These are phyloP conservation scores for Botrytis tulipae DNA, from an alignment of 2,329 filamentous ascomycete genomes.

Conservation along the genomic window DNA sequence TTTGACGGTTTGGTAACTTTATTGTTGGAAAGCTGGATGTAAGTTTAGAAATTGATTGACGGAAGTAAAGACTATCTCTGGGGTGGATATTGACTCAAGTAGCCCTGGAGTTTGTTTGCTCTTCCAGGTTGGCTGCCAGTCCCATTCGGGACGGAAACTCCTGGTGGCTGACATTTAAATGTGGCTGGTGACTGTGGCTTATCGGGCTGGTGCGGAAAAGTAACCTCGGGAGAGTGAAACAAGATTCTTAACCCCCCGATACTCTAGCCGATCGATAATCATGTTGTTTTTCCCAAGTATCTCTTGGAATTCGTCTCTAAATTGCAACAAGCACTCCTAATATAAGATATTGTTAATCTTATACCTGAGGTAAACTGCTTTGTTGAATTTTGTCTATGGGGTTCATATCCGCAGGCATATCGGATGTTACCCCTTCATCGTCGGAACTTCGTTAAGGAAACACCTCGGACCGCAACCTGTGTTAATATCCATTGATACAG, in stretches of 20 bases:
- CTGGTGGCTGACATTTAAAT: not conserved
- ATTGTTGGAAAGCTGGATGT: too few relatives aligned
- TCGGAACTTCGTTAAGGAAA: not conserved
- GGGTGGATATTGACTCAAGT: too few relatives aligned
- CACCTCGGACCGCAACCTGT: slow-evolving; percentile 2
- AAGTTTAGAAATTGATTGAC: too few relatives aligned
- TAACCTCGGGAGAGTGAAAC: not conserved
- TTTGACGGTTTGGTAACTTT: too few relatives aligned
- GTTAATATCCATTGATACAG: not conserved
- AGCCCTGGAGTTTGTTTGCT: too few relatives aligned
- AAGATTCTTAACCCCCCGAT: slow-evolving; percentile 6
- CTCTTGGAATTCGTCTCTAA: not conserved
- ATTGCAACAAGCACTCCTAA: accelerated
- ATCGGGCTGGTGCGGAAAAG: not conserved
- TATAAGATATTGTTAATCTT: not conserved
- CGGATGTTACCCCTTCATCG: slow-evolving; percentile 16
- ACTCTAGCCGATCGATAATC: not conserved
- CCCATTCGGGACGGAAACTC: not conserved
- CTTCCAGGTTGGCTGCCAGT: too few relatives aligned
- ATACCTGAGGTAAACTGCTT: not conserved
- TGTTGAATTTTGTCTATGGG: not conserved
- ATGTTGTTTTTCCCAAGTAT: not conserved
- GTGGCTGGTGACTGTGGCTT: not conserved
- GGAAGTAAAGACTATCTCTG: too few relatives aligned
- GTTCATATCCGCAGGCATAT: not conserved